Evolutionary conservation across 2,329 filamentous ascomycete genomes (phyloP).

Genomic region (Fusarium ambrosium): DNA sequence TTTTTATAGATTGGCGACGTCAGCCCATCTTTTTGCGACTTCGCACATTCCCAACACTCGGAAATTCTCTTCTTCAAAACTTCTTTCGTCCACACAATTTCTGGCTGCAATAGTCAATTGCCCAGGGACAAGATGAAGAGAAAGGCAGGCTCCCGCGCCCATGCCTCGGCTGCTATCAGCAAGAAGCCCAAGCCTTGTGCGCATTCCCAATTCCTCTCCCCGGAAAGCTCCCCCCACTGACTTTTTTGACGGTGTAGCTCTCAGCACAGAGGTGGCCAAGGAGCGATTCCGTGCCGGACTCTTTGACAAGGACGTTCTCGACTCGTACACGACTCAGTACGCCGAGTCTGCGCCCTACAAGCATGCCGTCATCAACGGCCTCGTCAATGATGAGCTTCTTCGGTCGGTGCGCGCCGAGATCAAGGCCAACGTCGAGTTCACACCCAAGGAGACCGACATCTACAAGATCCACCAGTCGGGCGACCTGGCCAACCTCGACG

Average conservation of each 20-base stretch:
- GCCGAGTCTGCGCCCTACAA: slow-evolving; percentile 81
- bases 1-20: slow-evolving; percentile 45
- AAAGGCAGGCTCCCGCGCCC: slow-evolving; percentile 65
- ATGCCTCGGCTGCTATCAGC: slow-evolving; percentile 59
- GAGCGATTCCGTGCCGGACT: slow-evolving; percentile 75
- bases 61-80: slow-evolving; percentile 14
- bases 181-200: slow-evolving; percentile 68
- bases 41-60: slow-evolving; percentile 19
- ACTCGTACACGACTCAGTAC: slow-evolving; percentile 73
- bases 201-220: slow-evolving; percentile 36
- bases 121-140: slow-evolving; percentile 64
- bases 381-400: slow-evolving; percentile 86
- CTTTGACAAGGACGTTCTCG: slow-evolving; percentile 71
- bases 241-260: slow-evolving; percentile 52
- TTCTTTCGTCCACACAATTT: slow-evolving; percentile 12
- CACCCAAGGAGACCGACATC: slow-evolving; percentile 98
- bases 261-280: slow-evolving; percentile 64
- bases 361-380: slow-evolving; percentile 86
- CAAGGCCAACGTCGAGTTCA: slow-evolving; percentile 91
- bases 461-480: slow-evolving; percentile 99
- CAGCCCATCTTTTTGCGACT: slow-evolving; percentile 46
- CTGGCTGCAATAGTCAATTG: slow-evolving; percentile 36
- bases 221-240: slow-evolving; percentile 25
- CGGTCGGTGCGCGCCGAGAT: slow-evolving; percentile 91
- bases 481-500: slow-evolving; percentile 95